phyloP scores from a whole-genome alignment of 2,329 filamentous ascomycete genomes.

The Paraphaeosphaeria sporulosa region DNA sequence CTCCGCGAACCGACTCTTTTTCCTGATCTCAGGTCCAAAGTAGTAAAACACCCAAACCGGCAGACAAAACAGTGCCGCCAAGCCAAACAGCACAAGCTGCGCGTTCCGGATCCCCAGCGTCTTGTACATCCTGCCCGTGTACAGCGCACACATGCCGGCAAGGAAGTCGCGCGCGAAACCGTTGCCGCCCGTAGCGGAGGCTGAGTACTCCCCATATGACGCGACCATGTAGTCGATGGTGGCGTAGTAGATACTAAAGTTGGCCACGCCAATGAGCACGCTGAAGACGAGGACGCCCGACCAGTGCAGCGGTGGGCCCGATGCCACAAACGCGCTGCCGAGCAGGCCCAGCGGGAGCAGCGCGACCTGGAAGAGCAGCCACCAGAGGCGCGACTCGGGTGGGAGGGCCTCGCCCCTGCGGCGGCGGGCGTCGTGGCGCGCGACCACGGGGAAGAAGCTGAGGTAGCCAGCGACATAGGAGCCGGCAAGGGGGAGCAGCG shows the following conservation, averaged over 20 bases:
- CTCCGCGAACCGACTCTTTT: constrained; percentile 36
- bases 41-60: constrained; percentile 65
- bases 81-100: constrained; percentile 55
- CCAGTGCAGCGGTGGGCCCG: constrained; percentile 69
- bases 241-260: constrained; percentile 74
- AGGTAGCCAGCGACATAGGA: constrained; percentile 71
- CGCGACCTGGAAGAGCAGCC: constrained; percentile 67
- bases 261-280: constrained; percentile 70
- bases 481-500: constrained; percentile 65
- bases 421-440: constrained; percentile 56
- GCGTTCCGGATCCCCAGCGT: constrained; percentile 33
- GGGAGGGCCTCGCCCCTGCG: constrained; percentile 57
- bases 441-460: constrained; percentile 62
- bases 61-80: constrained; percentile 58
- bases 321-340: constrained; percentile 66
- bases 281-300: constrained; percentile 62
- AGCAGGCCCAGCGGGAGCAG: constrained; percentile 71
- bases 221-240: constrained; percentile 82
- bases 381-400: constrained; percentile 71
- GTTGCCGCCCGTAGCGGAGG: constrained; percentile 79
- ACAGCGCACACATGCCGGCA: constrained; percentile 73
- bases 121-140: constrained; percentile 48
- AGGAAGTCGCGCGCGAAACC: constrained; percentile 77
- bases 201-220: constrained; percentile 74
- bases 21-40: constrained; percentile 61